Evolutionary conservation across 371 early-diverging fungal genomes (phyloP).

Genomic region (Capniomyces stellatus): DNA sequence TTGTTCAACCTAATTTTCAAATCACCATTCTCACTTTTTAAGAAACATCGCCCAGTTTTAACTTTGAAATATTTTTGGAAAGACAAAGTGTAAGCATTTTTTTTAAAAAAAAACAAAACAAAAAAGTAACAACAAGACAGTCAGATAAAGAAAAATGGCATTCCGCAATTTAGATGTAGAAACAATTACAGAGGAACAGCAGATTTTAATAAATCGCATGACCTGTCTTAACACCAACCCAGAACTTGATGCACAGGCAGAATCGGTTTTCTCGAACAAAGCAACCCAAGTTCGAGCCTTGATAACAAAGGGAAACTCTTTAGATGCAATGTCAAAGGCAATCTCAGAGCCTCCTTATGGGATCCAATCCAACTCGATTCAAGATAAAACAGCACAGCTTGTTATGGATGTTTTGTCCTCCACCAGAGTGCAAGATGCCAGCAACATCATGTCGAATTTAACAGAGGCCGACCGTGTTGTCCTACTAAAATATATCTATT

Average conservation of each 20-base stretch:
- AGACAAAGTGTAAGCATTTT: too few species aligned
- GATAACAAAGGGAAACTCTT: slow-evolving; percentile 41
- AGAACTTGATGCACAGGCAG: slow-evolving; percentile 29
- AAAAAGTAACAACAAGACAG: too few species aligned
- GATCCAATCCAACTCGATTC: slow-evolving; percentile 19
- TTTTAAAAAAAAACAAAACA: too few species aligned
- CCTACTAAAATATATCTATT: slow-evolving; percentile 80
- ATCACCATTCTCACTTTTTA: too few species aligned
- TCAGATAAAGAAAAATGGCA: slow-evolving; percentile 20
- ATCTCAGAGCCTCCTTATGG: slow-evolving; percentile 76
- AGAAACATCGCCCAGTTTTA: too few species aligned
- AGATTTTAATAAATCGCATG: slow-evolving; percentile 22
- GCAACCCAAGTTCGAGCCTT: slow-evolving; percentile 39
- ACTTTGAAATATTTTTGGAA: too few species aligned
- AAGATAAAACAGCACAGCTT: slow-evolving; percentile 52
- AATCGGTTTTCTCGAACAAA: slow-evolving; percentile 34
- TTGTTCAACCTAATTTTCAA: too few species aligned
- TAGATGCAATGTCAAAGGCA: slow-evolving; percentile 44
- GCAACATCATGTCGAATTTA: slow-evolving; percentile 37
- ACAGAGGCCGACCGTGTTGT: slow-evolving; percentile 44
- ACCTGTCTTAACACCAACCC: slow-evolving; percentile 22
- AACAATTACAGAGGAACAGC: slow-evolving; percentile 52
- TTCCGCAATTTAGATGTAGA: slow-evolving; percentile 68
- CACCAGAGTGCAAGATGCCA: slow-evolving; percentile 47
- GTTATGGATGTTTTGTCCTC: slow-evolving; percentile 63